Percentiles rank a stretch among this genome's conserved stretches.
Conservation (phyloP, 108 stramenopile species). For the Skeletonema menzelii region DNA sequence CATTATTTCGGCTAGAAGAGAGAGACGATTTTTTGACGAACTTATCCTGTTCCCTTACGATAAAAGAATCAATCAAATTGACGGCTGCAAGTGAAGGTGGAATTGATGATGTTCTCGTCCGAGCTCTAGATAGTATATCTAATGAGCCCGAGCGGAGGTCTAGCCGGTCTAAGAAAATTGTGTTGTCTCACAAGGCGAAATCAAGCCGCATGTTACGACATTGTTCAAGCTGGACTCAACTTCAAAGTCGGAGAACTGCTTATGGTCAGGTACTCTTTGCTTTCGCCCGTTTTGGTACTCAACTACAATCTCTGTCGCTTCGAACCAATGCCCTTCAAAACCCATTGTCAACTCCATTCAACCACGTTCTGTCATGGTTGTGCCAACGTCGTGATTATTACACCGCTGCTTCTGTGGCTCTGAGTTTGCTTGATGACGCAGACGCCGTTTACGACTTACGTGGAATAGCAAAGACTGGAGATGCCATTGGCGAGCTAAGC, state of each 20-base stretch:
- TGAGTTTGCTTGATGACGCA: constrained; percentile 65
- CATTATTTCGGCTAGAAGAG: constrained; percentile 12
- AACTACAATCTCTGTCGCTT: constrained; percentile 39
- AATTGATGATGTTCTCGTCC: constrained; percentile 48
- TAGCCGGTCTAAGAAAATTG: constrained; percentile 17
- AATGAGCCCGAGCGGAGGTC: neutral
- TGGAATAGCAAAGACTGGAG: constrained; percentile 36
- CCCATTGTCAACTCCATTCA: constrained; percentile 64
- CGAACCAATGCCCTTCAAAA: constrained; percentile 54
- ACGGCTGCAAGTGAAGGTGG: constrained; percentile 35
- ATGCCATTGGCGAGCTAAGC: constrained; percentile 45
- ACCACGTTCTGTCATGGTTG: constrained; percentile 79
- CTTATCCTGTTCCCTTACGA: constrained; percentile 11
- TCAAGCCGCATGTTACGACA: constrained; percentile 58
- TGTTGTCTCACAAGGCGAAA: constrained; percentile 55
- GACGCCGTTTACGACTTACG: constrained; percentile 67
- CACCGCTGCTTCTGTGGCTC: constrained; percentile 74
- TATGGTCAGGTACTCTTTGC: constrained; percentile 53
- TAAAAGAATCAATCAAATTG: constrained; percentile 34
- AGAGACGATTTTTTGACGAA: constrained; percentile 9
- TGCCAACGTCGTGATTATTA: constrained; percentile 67
- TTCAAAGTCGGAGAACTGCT: constrained; percentile 53
- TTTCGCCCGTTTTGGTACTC: constrained; percentile 13
- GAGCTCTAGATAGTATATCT: constrained; percentile 64
- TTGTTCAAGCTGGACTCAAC: constrained; percentile 71